Evolutionary conservation across 257 asterid species (phyloP), one percentile per base, ranked within the genome.

Genomic region (Phtheirospermum japonicum): DNA sequence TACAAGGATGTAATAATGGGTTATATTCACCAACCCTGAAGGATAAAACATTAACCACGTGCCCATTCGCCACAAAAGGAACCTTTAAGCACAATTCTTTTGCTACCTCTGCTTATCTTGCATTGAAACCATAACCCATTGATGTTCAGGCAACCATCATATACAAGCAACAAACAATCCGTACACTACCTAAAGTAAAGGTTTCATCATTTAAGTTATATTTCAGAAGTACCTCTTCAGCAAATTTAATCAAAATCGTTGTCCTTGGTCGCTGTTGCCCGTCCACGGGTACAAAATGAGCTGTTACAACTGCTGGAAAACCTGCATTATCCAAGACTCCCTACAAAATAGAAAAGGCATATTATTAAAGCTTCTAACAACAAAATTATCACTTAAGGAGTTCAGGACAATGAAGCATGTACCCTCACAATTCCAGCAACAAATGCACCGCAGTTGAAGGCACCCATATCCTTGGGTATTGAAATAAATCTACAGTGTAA

Each of bases 341-440:
- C 97, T 92, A 77, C 82, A 75, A 63, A 64, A 64, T 43, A 31
- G 46, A 65, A 69, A 71, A 20, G 6, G n/a, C 1, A 9, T 57
- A 65, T 48, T 66, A 46, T 66, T 7, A 76, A 60, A 63, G 71
- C 68, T 61, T 46, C 32, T 13, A 48, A 54, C 33, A 34, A 9
- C 18, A 53, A 39, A 57, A 53, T 6, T 32, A 30, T 37, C 32
- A 69, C 32, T 46, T 14, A 59, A 39, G 7, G 66, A 59, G 36
- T 61, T 23, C 33, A 33, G 63, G 39, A 50, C 19, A 45, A 64
- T 71, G 61, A 26, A 23, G 57, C 52, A 63, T 62, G 51, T 80
- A 91, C 98, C 95, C 81, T 82, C 65, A 92, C 99, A 56, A 92
- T 83, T 64, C 96, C 99, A 65, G 99, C 99, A 73, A 83, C 97